Base-by-base conservation (phyloP, 108 stramenopile species). In the Bacterosira constricta region DNA sequence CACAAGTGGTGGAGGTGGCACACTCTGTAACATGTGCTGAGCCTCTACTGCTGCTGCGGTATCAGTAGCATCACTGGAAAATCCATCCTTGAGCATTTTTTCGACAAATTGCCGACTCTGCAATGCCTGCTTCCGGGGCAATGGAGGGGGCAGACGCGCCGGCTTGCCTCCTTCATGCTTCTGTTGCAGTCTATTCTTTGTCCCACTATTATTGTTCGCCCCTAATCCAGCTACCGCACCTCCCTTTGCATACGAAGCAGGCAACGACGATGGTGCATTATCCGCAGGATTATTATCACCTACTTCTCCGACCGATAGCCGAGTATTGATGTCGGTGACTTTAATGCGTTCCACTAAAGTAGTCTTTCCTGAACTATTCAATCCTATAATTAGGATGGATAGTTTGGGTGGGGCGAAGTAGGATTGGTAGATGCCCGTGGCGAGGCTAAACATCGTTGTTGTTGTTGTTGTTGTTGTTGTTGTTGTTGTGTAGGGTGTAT, bases 301-400 rank as follows among this genome's bases (percentile, higher is more conserved):
- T n/a, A n/a, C n/a, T n/a, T n/a, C n/a, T n/a, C n/a, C n/a, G n/a
- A n/a, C n/a, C n/a, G n/a, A n/a, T n/a, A n/a, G n/a, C n/a, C n/a
- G n/a, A 45, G 74, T 66, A 58, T 65, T 66, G 35, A 88, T 68
- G 54, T 89, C 72, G 18, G 92, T 93, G 4, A 89, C 90, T 59
- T 93, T 93, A 70, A 89, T 34, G n/a, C 92, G 85, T 59, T 93
- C 92, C 64, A 93, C 41, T 29, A 90, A 44, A 0, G 92, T 66
- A 12, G 90, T 90, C 77, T 92, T 93, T 41, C 92, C 92, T 1
- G 78, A 73, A 18, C 81, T 72, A 8, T 87, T 73, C 10, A 85
- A 51, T 13, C 92, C 92, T 32, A 93, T 75, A 1, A 93, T 63
- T 32, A 93, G 60, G 26, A 93, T 71, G 61, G 90, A 89, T n/a